Percentiles rank a stretch among this genome's conserved stretches.
phyloP scores from a whole-genome alignment of 2,329 filamentous ascomycete genomes.

The Botryotinia convoluta region DNA sequence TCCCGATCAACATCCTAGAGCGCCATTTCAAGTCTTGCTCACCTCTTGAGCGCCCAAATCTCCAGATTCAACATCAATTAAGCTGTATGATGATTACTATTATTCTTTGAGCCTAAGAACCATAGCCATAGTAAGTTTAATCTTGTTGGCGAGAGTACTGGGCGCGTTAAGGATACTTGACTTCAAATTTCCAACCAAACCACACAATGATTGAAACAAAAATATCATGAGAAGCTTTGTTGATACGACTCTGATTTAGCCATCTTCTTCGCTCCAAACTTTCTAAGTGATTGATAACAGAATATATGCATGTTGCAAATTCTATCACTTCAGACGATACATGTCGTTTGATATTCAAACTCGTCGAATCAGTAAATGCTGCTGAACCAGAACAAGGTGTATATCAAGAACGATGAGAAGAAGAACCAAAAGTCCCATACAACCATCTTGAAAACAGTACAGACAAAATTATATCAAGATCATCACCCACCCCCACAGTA shows the following conservation, averaged over 20 bases:
- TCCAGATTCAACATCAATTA: too few species aligned
- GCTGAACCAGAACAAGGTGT: neutral
- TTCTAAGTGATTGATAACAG: neutral
- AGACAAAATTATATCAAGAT: neutral
- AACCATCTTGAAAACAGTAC: neutral
- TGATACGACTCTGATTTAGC: fast-evolving
- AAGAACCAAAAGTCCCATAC: neutral
- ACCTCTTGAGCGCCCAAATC: neutral
- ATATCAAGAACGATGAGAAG: too few species aligned
- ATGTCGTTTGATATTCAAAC: neutral
- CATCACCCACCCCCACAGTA: neutral
- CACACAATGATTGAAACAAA: neutral
- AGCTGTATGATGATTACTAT: too few species aligned
- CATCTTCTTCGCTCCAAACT: neutral
- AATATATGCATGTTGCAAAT: neutral
- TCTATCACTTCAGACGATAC: neutral
- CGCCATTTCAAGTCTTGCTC: neutral
- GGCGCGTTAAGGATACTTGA: neutral
- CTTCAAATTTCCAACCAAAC: neutral
- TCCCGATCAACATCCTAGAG: too few species aligned
- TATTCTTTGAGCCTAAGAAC: neutral
- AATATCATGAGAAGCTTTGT: neutral
- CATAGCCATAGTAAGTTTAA: neutral
- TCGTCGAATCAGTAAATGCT: neutral
- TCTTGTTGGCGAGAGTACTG: neutral